Evolutionary conservation across 2,329 filamentous ascomycete species (phyloP).

Genomic region (Trichoderma koningiopsis): DNA sequence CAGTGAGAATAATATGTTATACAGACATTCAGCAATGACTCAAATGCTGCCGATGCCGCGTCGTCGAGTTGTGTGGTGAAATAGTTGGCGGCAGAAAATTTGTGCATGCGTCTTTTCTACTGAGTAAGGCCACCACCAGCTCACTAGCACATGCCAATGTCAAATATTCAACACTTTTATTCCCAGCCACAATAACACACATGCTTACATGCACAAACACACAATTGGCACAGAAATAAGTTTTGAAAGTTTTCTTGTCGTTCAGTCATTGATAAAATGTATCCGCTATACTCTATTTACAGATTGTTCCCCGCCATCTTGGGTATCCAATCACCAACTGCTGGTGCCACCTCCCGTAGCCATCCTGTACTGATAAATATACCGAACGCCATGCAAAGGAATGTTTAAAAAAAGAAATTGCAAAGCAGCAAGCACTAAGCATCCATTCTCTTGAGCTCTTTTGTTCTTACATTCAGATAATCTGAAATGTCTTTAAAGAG

Average conservation of each 20-base stretch:
- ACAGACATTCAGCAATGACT: background rate
- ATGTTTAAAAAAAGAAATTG: conserved; percentile 4
- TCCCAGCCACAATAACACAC: background rate
- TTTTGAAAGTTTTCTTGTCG: conserved; percentile 14
- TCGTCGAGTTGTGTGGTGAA: background rate
- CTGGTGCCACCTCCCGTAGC: conserved; percentile 9
- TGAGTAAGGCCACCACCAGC: background rate
- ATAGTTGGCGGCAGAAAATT: conserved; percentile 15
- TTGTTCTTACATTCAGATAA: background rate
- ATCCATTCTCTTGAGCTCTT: background rate
- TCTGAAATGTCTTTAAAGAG: background rate
- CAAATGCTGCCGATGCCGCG: background rate
- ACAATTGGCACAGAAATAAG: background rate
- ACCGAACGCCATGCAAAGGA: conserved; percentile 26
- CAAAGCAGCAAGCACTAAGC: conserved; percentile 1
- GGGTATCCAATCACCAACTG: conserved; percentile 24
- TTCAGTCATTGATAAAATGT: conserved; percentile 22
- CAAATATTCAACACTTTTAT: background rate
- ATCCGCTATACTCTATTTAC: conserved; percentile 24
- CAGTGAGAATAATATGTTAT: background rate
- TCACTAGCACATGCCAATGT: conserved; percentile 12
- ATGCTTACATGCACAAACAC: background rate
- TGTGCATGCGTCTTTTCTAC: background rate
- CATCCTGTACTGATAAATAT: background rate
- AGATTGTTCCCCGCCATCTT: conserved; percentile 24